Evolutionary conservation across 2,329 filamentous ascomycete genomes (phyloP).

Genomic region (Monosporascus cannonballus): DNA sequence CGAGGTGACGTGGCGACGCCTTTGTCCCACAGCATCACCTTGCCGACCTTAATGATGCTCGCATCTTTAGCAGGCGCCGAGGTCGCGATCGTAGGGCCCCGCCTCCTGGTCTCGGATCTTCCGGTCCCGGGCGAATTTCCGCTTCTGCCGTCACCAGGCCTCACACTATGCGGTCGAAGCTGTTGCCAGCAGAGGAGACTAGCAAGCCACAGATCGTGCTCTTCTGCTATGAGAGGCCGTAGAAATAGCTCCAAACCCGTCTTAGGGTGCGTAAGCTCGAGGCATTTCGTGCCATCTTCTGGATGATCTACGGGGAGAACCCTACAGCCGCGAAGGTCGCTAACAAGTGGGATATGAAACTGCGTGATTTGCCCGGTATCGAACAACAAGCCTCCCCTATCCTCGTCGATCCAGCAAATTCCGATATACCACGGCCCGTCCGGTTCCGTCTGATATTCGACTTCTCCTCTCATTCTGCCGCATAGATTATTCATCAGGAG

Average conservation of each 20-base stretch:
- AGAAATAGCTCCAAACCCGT: slow-evolving; percentile 57
- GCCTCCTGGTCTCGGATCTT: slow-evolving; percentile 38
- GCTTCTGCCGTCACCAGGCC: slow-evolving; percentile 41
- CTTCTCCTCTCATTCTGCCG: slow-evolving; percentile 72
- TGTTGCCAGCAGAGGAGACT: slow-evolving; percentile 79
- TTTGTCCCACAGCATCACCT: slow-evolving; percentile 87
- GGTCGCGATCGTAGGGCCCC: slow-evolving; percentile 31
- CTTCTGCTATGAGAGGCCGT: slow-evolving; percentile 55
- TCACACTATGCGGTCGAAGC: slow-evolving; percentile 53
- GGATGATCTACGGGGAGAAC: slow-evolving; percentile 51
- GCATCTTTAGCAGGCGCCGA: slow-evolving; percentile 50
- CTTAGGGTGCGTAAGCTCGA: slow-evolving; percentile 50
- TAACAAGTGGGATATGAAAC: slow-evolving; percentile 61
- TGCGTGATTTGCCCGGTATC: slow-evolving; percentile 62
- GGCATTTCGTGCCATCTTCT: slow-evolving; percentile 39
- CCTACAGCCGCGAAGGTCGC: slow-evolving; percentile 68
- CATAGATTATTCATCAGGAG: slow-evolving; percentile 71
- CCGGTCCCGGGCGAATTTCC: slow-evolving; percentile 28
- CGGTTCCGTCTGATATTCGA: slow-evolving; percentile 63
- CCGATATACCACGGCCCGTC: slow-evolving; percentile 61
- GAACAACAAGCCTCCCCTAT: slow-evolving; percentile 68
- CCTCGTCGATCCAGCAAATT: slow-evolving; percentile 73
- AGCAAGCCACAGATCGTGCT: slow-evolving; percentile 75
- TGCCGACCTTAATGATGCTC: slow-evolving; percentile 91
- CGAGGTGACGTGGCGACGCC: slow-evolving; percentile 50